These are phyloP conservation scores for Chara braunii DNA, from an alignment of 139 green algal species.

Conservation along the genomic window DNA sequence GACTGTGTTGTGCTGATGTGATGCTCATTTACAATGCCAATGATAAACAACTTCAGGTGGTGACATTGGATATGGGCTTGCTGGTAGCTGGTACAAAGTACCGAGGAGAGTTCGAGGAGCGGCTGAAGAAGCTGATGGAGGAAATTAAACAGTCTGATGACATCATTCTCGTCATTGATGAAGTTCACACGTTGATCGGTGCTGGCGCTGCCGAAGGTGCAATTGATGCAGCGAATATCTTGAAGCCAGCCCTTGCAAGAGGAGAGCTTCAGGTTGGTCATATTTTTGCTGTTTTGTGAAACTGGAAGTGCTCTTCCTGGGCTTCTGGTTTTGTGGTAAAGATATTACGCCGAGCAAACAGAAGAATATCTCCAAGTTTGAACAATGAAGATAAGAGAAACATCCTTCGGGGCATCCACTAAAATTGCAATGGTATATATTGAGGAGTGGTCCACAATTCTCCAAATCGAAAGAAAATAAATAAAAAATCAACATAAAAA, in stretches of 20 bases:
- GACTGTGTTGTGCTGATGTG: too few species aligned
- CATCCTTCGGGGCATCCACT: too few species aligned
- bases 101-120: conserved; percentile 98
- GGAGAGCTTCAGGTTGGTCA: conserved; percentile 94
- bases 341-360: background rate
- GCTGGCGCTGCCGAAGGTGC: conserved; percentile 94
- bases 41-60: too few species aligned
- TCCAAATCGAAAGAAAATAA: too few species aligned
- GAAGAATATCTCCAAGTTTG: too few species aligned
- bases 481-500: too few species aligned
- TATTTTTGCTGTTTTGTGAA: too few species aligned
- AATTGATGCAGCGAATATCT: conserved; percentile 98
- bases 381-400: too few species aligned
- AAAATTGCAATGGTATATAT: too few species aligned
- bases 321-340: background rate
- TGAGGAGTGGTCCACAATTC: too few species aligned
- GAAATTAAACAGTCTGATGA: conserved; percentile 99
- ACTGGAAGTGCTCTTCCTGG: background rate
- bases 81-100: conserved; percentile 99
- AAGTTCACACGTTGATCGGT: conserved; percentile 97
- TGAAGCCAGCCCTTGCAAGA: conserved; percentile 95
- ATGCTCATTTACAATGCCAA: too few species aligned
- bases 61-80: conserved; percentile 98
- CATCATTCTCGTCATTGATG: conserved; percentile 94
- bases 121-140: conserved; percentile 99